Evolutionary conservation across 306 rosid genomes (phyloP).

Genomic region (Styphnolobium japonicum): DNA sequence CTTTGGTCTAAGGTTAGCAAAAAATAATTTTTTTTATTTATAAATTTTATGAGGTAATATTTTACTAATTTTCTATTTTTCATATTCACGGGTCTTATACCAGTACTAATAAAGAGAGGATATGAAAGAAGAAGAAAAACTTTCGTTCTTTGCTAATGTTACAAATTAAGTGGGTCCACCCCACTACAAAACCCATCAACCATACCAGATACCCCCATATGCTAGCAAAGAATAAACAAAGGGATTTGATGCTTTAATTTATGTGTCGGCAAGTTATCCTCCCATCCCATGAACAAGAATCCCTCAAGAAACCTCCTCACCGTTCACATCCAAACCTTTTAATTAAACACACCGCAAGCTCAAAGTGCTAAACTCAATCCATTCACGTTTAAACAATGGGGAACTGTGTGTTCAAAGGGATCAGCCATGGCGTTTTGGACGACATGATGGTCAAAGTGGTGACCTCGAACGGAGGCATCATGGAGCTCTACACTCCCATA

Average conservation of each 20-base stretch:
- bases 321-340: neutral
- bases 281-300: neutral
- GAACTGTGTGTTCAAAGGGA: constrained; percentile 61
- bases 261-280: constrained; percentile 36
- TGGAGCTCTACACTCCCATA: constrained; percentile 66
- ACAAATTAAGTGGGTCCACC: constrained; percentile 31
- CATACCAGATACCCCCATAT: neutral
- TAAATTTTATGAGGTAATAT: no score
- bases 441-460: constrained; percentile 52
- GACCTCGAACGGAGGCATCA: constrained; percentile 67
- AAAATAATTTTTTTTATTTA: no score
- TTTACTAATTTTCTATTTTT: no score
- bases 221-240: constrained; percentile 33
- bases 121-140: neutral
- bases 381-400: constrained; percentile 42
- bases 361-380: no score
- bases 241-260: constrained; percentile 42
- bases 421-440: neutral
- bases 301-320: constrained; percentile 27
- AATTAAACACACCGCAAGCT: no score
- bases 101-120: neutral
- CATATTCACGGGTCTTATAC: no score
- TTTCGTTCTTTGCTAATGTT: neutral
- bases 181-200: neutral
- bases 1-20: no score